Base-by-base conservation (phyloP, 176 grass and related monocot species). In the Tillandsia fasciculata region DNA sequence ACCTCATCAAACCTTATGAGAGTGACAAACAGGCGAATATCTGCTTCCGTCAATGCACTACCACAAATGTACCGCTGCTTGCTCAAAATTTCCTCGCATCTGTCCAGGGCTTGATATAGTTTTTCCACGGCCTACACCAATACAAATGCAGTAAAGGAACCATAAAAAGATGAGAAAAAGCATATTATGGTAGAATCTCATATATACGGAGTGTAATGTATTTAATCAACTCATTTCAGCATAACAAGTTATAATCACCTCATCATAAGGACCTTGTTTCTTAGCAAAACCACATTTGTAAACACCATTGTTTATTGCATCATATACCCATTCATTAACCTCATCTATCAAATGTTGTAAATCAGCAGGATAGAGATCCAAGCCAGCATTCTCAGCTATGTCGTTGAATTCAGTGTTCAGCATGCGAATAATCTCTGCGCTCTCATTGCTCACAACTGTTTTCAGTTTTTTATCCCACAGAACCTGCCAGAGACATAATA, bases 1-100 rank as follows among this genome's bases (percentile, higher is more conserved):
- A 97, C 93, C 89, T 97, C 93, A 77, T 97, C 93, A 52, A 97
- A 97, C 74, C 93, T 89, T 69, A 97, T 97, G 11, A 97, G 84
- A 76, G 93, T 97, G 18, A 97, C 93, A 79, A 97, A 97, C 0
- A 97, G 72, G 20, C 93, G 93, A 53, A 97, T 49, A 70, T 97
- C 89, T 10, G 93, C 86, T 63, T 97, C 93, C 0, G 93, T 87
- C 50, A 92, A 52, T 13, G 71, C 80, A 70, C 85, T 76, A 73
- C 86, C 86, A 49, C 93, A 97, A 48, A 97, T 90, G 50, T 90
- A 97, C 0, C 89, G 82, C 67, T 90, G 89, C 84, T 85, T 92
- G 54, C 79, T 74, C 13, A 97, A 77, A 72, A 90, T 90, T 50
- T 97, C 77, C 77, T 97, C 93, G 10, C 93, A 92, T 79, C 82